Evolutionary conservation across 768 basidiomycete genomes (phyloP), one percentile per base, ranked within the genome.

Genomic region (Lentinula raphanica): DNA sequence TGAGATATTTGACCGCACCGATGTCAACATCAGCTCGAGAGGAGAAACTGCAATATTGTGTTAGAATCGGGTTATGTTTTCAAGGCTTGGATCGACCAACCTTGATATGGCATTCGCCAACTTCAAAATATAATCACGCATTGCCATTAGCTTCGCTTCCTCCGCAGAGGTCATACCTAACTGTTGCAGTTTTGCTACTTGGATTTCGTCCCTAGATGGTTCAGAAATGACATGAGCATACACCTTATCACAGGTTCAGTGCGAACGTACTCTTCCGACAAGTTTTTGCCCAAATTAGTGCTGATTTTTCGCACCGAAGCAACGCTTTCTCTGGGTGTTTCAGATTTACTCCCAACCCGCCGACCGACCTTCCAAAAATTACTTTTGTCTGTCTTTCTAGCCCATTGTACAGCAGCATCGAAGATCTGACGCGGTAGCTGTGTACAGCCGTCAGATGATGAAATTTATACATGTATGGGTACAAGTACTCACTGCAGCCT

Each of bases 111-210:
- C 85, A 60, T 86, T 84, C 0, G 93, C 90, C 7, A 95, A 78
- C 67, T 93, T 94, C 51, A 90, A 69, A 44, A 92, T 86, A 66
- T 96, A 94, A 60, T 96, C 94, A 21, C 88, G 78, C 85, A 99
- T 85, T 0, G 91, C 85, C n/a, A 85, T 74, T 21, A 99, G 74
- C 69, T 98, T 98, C 56, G 74, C 80, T 68, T 98, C 94, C 65
- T 96, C 95, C 25, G 76, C 75, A 2, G 79, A 60, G 1, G 84
- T 87, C 88, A 97, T 93, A 1, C 95, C 96, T 15, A 98, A 72
- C 66, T 93, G 89, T 62, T 92, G 90, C 40, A 98, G 70, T 70
- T 90, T 93, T 44, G 76, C 73, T 19, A 94, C 70, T 54, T 96
- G 86, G 0, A 69, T 68, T 59, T 93, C 90, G 58, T 97, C 94